These are phyloP conservation scores for Lolium multiflorum DNA, from an alignment of 176 grass and related monocot genomes.

Conservation along the genomic window DNA sequence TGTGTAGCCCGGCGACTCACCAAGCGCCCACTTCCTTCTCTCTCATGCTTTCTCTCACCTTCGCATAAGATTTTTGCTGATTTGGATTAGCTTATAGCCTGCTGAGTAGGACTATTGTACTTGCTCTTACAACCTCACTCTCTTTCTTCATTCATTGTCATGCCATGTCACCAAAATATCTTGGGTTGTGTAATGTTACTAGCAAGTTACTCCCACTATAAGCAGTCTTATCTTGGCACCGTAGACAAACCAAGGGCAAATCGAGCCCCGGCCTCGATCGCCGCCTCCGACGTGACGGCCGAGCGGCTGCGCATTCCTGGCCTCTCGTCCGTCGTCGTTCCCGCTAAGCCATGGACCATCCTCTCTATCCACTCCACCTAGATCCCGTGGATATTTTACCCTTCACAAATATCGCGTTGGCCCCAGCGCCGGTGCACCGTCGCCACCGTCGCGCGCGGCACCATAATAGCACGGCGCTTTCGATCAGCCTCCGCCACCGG, in stretches of 20 bases:
- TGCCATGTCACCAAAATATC: too few species aligned
- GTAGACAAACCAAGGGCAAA: neutral
- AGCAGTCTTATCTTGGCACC: neutral
- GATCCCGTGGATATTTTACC: conserved; percentile 34
- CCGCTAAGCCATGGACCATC: neutral
- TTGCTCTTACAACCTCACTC: too few species aligned
- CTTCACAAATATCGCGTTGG: conserved; percentile 32
- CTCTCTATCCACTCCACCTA: conserved; percentile 1
- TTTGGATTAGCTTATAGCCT: too few species aligned
- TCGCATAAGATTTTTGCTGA: too few species aligned
- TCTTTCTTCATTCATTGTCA: too few species aligned
- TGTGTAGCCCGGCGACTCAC: too few species aligned
- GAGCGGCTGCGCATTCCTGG: conserved; percentile 12
- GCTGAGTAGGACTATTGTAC: too few species aligned
- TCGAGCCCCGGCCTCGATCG: neutral
- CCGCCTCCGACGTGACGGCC: conserved; percentile 15
- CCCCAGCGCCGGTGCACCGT: neutral
- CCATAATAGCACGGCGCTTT: conserved; percentile 46
- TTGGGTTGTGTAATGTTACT: too few species aligned
- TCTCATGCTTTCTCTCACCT: too few species aligned
- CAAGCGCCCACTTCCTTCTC: too few species aligned
- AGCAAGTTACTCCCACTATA: too few species aligned
- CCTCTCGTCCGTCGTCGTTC: neutral
- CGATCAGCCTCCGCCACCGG: neutral
- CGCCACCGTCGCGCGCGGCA: conserved; percentile 20